These are phyloP conservation scores for Acanthamoeba lenticulata DNA, from an alignment of 208 protist species.

Conservation along the genomic window DNA sequence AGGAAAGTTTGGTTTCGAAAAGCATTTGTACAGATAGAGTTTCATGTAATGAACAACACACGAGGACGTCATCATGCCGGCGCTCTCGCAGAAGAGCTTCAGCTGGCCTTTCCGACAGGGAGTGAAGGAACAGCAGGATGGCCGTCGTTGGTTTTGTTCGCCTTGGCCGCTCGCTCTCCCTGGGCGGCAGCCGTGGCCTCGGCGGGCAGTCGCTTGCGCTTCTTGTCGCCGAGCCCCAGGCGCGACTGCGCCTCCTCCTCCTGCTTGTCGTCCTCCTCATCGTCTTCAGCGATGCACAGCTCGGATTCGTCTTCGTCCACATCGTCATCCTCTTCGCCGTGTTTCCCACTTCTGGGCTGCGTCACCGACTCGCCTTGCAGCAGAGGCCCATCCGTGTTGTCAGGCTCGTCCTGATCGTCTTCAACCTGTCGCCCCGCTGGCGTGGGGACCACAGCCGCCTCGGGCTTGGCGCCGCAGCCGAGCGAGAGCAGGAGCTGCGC, in stretches of 20 bases:
- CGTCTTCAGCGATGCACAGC: not conserved
- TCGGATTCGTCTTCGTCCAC: not conserved
- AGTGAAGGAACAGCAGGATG: not conserved
- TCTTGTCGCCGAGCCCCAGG: no score
- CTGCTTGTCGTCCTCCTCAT: not conserved
- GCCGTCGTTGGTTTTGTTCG: not conserved
- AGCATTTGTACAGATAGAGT: no score
- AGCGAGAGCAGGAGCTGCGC: not conserved
- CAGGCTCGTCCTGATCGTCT: not conserved
- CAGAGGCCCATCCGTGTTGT: not conserved
- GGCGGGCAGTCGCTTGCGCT: no score
- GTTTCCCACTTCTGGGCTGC: not conserved
- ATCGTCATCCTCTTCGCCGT: not conserved
- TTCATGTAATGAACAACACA: no score
- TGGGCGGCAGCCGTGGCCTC: no score
- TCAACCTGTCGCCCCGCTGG: not conserved
- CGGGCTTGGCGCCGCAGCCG: not conserved
- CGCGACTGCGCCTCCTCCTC: not conserved
- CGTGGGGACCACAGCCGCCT: not conserved
- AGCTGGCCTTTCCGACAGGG: no score
- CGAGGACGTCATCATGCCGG: no score
- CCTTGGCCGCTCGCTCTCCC: no score
- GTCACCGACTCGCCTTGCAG: not conserved
- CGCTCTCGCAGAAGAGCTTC: no score
- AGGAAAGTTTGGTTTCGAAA: not conserved